Evolutionary conservation across 2,329 filamentous ascomycete genomes (phyloP).

Genomic region (Cadophora luteo-olivacea): DNA sequence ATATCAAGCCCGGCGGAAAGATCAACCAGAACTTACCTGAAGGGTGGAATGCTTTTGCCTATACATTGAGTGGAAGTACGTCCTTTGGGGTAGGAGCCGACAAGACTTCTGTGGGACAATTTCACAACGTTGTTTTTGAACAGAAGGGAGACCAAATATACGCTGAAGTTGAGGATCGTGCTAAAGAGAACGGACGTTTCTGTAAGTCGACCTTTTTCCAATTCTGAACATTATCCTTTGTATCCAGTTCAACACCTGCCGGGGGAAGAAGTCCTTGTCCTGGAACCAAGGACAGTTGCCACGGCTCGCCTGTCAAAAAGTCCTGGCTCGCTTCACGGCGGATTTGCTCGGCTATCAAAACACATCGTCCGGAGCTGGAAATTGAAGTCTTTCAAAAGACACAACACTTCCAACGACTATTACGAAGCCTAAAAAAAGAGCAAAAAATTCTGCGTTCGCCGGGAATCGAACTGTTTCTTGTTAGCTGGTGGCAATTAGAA

Average conservation of each 20-base stretch:
- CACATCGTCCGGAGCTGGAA: not conserved
- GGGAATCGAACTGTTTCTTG: conserved; percentile 46
- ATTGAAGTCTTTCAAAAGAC: not conserved
- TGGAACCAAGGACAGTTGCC: too few relatives aligned
- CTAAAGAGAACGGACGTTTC: conserved; percentile 58
- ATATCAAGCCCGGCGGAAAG: conserved; percentile 78
- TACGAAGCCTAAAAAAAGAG: conserved; percentile 3
- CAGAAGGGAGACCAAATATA: conserved; percentile 78
- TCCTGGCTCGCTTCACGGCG: not conserved
- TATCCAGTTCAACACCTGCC: too few relatives aligned
- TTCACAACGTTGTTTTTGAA: conserved; percentile 90
- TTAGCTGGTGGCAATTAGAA: too few relatives aligned
- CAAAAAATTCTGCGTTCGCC: conserved; percentile 37
- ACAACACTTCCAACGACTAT: conserved; percentile 17
- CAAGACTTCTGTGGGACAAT: conserved; percentile 66
- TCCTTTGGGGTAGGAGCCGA: conserved; percentile 62
- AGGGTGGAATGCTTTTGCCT: conserved; percentile 91
- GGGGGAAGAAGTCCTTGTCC: too few relatives aligned
- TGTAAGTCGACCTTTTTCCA: conserved; percentile 39
- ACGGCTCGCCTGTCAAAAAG: not conserved
- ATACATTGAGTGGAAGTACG: conserved; percentile 78
- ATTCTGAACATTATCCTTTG: not conserved
- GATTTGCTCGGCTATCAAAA: not conserved
- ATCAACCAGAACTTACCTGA: conserved; percentile 77
- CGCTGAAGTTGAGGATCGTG: conserved; percentile 70